Evolutionary conservation across 2,329 filamentous ascomycete genomes (phyloP), one percentile per base, ranked within the genome.

Genomic region (Pseudogymnoascus sp.): DNA sequence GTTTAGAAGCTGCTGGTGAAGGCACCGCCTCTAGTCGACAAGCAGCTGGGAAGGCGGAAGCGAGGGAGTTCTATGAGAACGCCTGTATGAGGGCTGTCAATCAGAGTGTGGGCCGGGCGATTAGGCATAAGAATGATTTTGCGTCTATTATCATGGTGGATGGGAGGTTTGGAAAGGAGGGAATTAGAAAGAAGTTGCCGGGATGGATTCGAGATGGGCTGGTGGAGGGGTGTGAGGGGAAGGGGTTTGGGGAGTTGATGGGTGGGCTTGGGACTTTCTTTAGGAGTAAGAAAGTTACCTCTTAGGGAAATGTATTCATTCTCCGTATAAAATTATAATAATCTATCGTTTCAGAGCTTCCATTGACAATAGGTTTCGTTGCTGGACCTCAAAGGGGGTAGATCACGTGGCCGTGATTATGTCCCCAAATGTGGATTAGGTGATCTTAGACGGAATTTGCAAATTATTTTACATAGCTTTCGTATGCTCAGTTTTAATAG

Each of bases 61-160:
- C 88, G 1, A 79, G 88, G 62, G 90, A 93, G 65, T 96, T 91
- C 72, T 96, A 96, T 72, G 92, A 97, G 74, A 97, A 97, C 73
- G 86, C 91, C 0, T 97, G 93, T 74, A 97, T 99, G 93, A 83
- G 95, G 40, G 91, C 93, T 4, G 95, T 99, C 4, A 99, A 99
- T 74, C 95, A 99, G 78, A 95, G 91, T 72, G 93, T 99, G 69
- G 95, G 95, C 0, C 82, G 95, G 64, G 95, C 92, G 1, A 97
- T 99, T 70, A 82, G 95, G 57, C 95, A 99, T 73, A 83, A 83
- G 63, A 85, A 84, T 23, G 95, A 99, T 76, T 97, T 96, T 76
- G 95, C 95, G 4, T 87, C 89, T 15, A 97, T 99, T 67, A 77
- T 97, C 64, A 82, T 99, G 72, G 79, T 95, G 35, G 95, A 99